Conservation (phyloP, 495 filamentous ascomycete genomes). For the Entonaema liquescens region DNA sequence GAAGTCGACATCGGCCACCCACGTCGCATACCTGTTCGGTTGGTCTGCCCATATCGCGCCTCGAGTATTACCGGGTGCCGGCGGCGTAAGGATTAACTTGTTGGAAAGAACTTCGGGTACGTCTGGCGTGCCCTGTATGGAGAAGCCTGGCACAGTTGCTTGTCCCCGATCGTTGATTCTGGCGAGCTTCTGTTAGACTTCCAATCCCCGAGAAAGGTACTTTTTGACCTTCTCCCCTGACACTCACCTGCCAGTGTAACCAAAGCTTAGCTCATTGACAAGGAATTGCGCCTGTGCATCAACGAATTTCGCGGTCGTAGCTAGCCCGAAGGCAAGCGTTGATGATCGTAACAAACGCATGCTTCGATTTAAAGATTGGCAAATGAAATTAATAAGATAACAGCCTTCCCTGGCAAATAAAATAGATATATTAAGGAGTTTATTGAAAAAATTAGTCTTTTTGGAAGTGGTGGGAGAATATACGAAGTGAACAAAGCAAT, state of each 20-base stretch:
- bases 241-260: constrained; percentile 70
- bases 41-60: constrained; percentile 82
- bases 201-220: constrained; percentile 16
- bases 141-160: constrained; percentile 61
- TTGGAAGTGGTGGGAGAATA: constrained; percentile 9
- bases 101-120: constrained; percentile 83
- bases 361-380: constrained; percentile 1
- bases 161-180: constrained; percentile 55
- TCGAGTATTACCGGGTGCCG: constrained; percentile 84
- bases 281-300: constrained; percentile 68
- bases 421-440: constrained; percentile 16
- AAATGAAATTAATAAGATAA: constrained; percentile 11
- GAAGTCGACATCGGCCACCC: constrained; percentile 86
- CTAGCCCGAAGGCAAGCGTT: constrained; percentile 58
- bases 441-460: constrained; percentile 15
- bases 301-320: constrained; percentile 54
- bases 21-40: constrained; percentile 68
- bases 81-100: constrained; percentile 90
- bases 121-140: constrained; percentile 74
- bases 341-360: constrained; percentile 55
- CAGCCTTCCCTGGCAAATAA: neutral
- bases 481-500: constrained; percentile 14
- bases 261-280: constrained; percentile 77
- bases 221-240: constrained; percentile 12
- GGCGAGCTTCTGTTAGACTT: constrained; percentile 16